phyloP scores from a whole-genome alignment of 306 rosid genomes.

The Phaseolus lunatus region DNA sequence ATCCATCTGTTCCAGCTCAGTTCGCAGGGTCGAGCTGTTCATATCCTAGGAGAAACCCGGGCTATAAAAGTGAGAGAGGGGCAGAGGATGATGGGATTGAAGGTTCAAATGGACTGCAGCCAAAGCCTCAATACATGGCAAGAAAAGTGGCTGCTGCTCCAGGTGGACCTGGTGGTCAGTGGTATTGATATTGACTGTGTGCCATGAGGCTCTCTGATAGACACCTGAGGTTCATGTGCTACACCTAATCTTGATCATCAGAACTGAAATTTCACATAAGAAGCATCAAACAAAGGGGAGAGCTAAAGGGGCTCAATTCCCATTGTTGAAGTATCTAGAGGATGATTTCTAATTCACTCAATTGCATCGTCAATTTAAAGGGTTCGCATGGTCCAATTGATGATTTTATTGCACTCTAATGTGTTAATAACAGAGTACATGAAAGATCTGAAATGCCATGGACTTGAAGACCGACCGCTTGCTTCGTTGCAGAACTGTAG shows the following conservation, averaged over 20 bases:
- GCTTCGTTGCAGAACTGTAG: constrained; percentile 49
- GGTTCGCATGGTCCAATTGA: constrained; percentile 42
- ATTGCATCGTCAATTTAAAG: constrained; percentile 38
- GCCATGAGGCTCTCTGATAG: constrained; percentile 32
- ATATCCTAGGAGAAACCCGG: constrained; percentile 85
- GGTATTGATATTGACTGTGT: constrained; percentile 68
- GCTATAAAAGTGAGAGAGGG: constrained; percentile 78
- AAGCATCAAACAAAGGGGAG: constrained; percentile 29
- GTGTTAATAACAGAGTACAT: constrained; percentile 42
- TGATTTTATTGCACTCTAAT: constrained; percentile 46
- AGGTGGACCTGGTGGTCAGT: constrained; percentile 79
- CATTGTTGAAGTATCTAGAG: constrained; percentile 15
- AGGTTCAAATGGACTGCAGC: constrained; percentile 81
- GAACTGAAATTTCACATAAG: constrained; percentile 34
- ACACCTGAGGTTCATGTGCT: constrained; percentile 40
- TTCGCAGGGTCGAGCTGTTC: constrained; percentile 65
- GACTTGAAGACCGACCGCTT: constrained; percentile 32
- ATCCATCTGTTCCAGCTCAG: constrained; percentile 66
- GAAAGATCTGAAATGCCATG: constrained; percentile 42
- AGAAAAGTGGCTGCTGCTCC: constrained; percentile 98
- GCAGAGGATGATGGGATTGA: constrained; percentile 77
- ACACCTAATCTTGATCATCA: constrained; percentile 39
- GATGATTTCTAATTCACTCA: constrained; percentile 39
- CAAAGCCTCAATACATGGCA: constrained; percentile 85
- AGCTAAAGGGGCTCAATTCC: constrained; percentile 39